phyloP scores from a whole-genome alignment of 2,329 filamentous ascomycete species.

The Cladophialophora psammophila region DNA sequence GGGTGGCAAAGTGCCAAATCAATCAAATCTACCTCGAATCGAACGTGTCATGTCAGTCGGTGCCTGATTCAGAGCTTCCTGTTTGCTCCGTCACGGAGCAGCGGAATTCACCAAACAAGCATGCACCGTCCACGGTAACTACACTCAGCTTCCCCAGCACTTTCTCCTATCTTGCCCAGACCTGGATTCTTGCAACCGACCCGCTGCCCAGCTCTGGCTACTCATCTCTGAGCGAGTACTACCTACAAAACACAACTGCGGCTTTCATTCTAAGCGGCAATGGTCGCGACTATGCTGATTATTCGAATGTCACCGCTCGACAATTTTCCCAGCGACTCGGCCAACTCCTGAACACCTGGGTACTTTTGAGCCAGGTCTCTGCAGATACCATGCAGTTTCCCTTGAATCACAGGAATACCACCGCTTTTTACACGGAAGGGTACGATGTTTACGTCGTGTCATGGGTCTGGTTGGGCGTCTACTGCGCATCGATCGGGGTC shows the following conservation, averaged over 20 bases:
- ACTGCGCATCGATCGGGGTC: slow-evolving; percentile 30
- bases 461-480: slow-evolving; percentile 25
- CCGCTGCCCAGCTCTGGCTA: slow-evolving; percentile 25
- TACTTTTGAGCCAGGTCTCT: slow-evolving; percentile 27
- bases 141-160: slow-evolving; percentile 30
- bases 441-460: slow-evolving; percentile 27
- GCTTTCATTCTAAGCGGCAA: slow-evolving; percentile 34
- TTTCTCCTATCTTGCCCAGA: slow-evolving; percentile 15
- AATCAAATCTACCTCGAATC: slow-evolving; percentile 34
- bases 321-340: slow-evolving; percentile 36
- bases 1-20: slow-evolving; percentile 31
- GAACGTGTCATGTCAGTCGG: slow-evolving; percentile 25
- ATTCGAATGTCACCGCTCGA: slow-evolving; percentile 31
- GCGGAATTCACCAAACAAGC: slow-evolving; percentile 22
- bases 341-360: slow-evolving; percentile 36
- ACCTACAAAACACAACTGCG: slow-evolving; percentile 31
- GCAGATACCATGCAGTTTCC: slow-evolving; percentile 24
- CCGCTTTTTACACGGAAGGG: slow-evolving; percentile 19
- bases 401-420: slow-evolving; percentile 16
- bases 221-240: slow-evolving; percentile 32
- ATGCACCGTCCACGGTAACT: slow-evolving; percentile 31
- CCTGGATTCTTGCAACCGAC: slow-evolving; percentile 33
- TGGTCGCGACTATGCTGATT: slow-evolving; percentile 29
- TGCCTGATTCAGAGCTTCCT: slow-evolving; percentile 18
- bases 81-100: slow-evolving; percentile 26